Percentiles rank a stretch among this genome's conserved stretches.
Conservation (phyloP, 2,329 filamentous ascomycete genomes). For the Aspergillus uvarum region DNA sequence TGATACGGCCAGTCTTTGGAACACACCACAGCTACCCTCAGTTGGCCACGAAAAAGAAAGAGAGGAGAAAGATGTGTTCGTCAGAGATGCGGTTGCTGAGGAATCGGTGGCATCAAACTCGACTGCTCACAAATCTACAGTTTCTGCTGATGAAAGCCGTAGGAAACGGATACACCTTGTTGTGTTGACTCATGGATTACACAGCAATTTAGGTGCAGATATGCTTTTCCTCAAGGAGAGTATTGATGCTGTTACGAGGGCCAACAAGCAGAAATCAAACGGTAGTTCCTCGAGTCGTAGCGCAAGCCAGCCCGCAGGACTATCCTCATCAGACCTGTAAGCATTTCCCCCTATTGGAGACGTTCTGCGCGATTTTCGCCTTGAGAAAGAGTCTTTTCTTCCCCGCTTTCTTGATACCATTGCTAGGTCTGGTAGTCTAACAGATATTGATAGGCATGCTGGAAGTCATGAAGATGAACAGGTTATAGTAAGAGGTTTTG, state of each 20-base stretch:
- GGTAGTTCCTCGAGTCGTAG: neutral
- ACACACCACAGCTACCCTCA: constrained; percentile 77
- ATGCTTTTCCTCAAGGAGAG: constrained; percentile 98
- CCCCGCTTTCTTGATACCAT: neutral
- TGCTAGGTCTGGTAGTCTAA: neutral
- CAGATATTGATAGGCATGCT: neutral
- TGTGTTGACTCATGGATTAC: constrained; percentile 86
- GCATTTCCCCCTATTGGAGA: neutral
- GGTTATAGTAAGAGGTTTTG: constrained; percentile 85
- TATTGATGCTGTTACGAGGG: constrained; percentile 78
- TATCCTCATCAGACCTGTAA: neutral
- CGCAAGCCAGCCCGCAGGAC: neutral
- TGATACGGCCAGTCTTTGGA: constrained; percentile 88
- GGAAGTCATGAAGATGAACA: constrained; percentile 57
- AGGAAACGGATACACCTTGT: constrained; percentile 74
- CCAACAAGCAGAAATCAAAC: constrained; percentile 57
- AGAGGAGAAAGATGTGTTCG: constrained; percentile 42
- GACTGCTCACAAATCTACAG: constrained; percentile 6
- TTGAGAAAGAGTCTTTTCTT: neutral
- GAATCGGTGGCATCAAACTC: constrained; percentile 12
- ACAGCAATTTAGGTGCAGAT: constrained; percentile 92
- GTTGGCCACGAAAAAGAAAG: constrained; percentile 43
- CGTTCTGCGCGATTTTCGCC: neutral
- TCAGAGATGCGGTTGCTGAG: constrained; percentile 16
- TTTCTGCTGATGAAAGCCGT: constrained; percentile 22